Percentiles rank a stretch among this genome's conserved stretches.
Evolutionary conservation across 805 yeast species (phyloP).

Genomic region (Myxozyma vanderwaltii): DNA sequence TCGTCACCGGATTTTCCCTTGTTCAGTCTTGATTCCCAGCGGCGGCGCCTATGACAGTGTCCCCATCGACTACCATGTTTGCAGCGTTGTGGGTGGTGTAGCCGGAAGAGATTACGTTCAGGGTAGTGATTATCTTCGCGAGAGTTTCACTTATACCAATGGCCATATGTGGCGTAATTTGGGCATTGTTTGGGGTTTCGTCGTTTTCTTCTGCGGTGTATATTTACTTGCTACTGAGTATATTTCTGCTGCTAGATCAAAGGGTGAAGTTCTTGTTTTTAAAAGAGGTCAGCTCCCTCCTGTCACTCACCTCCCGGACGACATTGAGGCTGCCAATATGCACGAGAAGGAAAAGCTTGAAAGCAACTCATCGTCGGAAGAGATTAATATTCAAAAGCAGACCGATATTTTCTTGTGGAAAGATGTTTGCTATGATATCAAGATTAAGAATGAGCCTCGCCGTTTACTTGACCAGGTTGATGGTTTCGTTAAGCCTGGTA

Average conservation of each 20-base stretch:
- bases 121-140: conserved; percentile 55
- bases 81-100: conserved; percentile 58
- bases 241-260: conserved; percentile 44
- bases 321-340: conserved; percentile 17
- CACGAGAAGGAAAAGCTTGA: conserved; percentile 22
- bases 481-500: conserved; percentile 84
- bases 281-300: conserved; percentile 24
- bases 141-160: conserved; percentile 50
- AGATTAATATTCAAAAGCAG: conserved; percentile 27
- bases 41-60: conserved; percentile 47
- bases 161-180: conserved; percentile 60
- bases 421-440: conserved; percentile 69
- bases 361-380: conserved; percentile 4
- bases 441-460: conserved; percentile 61
- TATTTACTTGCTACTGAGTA: conserved; percentile 59
- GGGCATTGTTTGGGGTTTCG: conserved; percentile 63
- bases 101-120: conserved; percentile 54
- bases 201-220: conserved; percentile 54
- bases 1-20: conserved; percentile 45
- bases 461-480: conserved; percentile 65
- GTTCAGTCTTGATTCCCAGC: conserved; percentile 48
- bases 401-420: conserved; percentile 73
- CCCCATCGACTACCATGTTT: conserved; percentile 46
- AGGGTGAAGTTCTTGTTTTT: conserved; percentile 32
- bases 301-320: conserved; percentile 22